A percentile compares a stretch with the other conserved stretches of the same genome.
Conservation (phyloP, 2,329 filamentous ascomycete genomes). For the Xylaria sp. region DNA sequence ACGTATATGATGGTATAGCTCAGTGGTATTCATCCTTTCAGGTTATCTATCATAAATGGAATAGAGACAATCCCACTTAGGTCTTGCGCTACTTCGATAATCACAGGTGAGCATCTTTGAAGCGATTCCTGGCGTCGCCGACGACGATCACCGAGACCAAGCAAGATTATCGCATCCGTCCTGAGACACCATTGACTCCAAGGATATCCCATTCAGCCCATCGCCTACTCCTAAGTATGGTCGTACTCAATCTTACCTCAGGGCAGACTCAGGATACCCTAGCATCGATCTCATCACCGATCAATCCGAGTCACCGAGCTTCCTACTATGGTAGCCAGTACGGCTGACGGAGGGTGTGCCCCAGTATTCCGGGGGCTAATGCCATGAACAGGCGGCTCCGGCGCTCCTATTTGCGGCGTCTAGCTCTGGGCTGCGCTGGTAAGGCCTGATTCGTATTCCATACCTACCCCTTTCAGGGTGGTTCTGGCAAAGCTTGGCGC, state of each 20-base stretch:
- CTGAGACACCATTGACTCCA: constrained; percentile 11
- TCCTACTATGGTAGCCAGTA: constrained; percentile 31
- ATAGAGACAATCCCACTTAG: constrained; percentile 2
- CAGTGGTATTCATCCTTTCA: constrained; percentile 8
- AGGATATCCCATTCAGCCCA: constrained; percentile 22
- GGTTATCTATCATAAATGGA: constrained; percentile 24
- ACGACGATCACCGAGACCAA: constrained; percentile 18
- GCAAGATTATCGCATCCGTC: constrained; percentile 7
- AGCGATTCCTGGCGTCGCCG: constrained; percentile 11
- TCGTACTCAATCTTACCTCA: constrained; percentile 18
- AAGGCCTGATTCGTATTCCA: constrained; percentile 25
- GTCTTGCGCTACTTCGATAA: constrained; percentile 5
- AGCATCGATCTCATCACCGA: constrained; percentile 26
- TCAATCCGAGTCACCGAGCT: constrained; percentile 33
- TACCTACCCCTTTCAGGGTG: constrained; percentile 9
- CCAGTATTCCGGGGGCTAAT: constrained; percentile 35
- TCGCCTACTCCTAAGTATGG: constrained; percentile 10
- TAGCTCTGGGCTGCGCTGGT: constrained; percentile 8
- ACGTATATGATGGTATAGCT: not conserved
- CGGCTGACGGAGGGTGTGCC: constrained; percentile 32
- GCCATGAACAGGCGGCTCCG: constrained; percentile 32
- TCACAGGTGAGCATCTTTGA: constrained; percentile 20
- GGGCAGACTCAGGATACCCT: not conserved
- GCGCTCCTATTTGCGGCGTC: constrained; percentile 19
- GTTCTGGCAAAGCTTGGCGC: constrained; percentile 10